These are phyloP conservation scores for Sabuloglossum arenarium DNA, from an alignment of 495 filamentous ascomycete genomes.

Conservation along the genomic window DNA sequence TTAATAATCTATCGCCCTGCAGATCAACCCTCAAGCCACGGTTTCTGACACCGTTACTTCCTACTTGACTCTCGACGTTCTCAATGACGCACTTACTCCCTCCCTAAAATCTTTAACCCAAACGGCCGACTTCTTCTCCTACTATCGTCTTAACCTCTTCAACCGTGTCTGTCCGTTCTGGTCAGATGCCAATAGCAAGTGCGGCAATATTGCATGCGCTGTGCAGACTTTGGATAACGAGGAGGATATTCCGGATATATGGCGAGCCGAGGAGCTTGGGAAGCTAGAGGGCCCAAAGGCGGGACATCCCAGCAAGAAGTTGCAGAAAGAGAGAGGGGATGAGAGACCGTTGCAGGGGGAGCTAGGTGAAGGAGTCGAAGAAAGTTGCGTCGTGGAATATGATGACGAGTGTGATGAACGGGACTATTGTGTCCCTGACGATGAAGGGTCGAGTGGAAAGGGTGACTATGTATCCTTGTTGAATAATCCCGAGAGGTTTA, in stretches of 20 bases:
- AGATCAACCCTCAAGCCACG: conserved; percentile 41
- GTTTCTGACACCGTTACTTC: conserved; percentile 84
- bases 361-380: conserved; percentile 69
- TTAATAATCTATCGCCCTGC: conserved; percentile 3
- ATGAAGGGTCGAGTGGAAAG: conserved; percentile 66
- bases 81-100: conserved; percentile 64
- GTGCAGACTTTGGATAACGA: conserved; percentile 95
- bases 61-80: conserved; percentile 65
- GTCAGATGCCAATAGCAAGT: conserved; percentile 83
- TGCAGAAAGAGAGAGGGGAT: conserved; percentile 41
- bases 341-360: conserved; percentile 57
- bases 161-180: conserved; percentile 92
- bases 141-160: conserved; percentile 93
- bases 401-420: conserved; percentile 95
- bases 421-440: conserved; percentile 93
- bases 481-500: conserved; percentile 89
- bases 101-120: conserved; percentile 61
- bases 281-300: conserved; percentile 87
- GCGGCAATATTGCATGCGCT: conserved; percentile 90
- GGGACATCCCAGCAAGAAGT: conserved; percentile 56
- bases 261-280: conserved; percentile 79
- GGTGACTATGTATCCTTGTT: conserved; percentile 91
- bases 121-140: conserved; percentile 90
- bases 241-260: conserved; percentile 76
- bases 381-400: conserved; percentile 92